Evolutionary conservation across 2,329 filamentous ascomycete genomes (phyloP).

Genomic region (Calonectria pteridis): DNA sequence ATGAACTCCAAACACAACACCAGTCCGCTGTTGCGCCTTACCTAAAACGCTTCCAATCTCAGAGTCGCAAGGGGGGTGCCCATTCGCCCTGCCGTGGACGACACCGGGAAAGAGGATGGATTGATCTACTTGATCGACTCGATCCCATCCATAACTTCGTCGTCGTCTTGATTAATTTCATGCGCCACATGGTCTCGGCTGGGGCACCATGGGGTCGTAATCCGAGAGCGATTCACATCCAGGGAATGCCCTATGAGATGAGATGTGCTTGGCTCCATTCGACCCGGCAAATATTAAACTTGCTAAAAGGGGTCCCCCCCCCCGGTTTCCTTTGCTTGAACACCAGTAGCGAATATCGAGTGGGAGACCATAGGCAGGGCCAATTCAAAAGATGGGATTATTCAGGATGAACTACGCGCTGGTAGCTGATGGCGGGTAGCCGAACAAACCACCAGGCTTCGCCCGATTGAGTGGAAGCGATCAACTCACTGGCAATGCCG

Average conservation of each 20-base stretch:
- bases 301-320: not conserved
- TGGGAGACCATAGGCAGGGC: too few relatives aligned
- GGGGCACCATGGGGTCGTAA: not conserved
- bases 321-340: not conserved
- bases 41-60: not conserved
- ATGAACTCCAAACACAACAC: not conserved
- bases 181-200: not conserved
- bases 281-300: not conserved
- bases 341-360: not conserved
- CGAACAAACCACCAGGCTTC: not conserved
- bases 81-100: not conserved
- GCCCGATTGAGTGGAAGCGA: too few relatives aligned
- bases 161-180: slow-evolving; percentile 2
- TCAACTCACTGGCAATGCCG: not conserved
- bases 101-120: not conserved
- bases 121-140: not conserved
- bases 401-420: not conserved
- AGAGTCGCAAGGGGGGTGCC: not conserved
- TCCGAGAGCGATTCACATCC: not conserved
- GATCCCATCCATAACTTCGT: not conserved
- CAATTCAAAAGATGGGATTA: too few relatives aligned
- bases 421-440: not conserved
- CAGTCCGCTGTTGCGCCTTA: not conserved
- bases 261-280: not conserved
- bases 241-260: not conserved